Evolutionary conservation across 805 yeast genomes (phyloP).

Genomic region (Lachancea lanzarotensis): DNA sequence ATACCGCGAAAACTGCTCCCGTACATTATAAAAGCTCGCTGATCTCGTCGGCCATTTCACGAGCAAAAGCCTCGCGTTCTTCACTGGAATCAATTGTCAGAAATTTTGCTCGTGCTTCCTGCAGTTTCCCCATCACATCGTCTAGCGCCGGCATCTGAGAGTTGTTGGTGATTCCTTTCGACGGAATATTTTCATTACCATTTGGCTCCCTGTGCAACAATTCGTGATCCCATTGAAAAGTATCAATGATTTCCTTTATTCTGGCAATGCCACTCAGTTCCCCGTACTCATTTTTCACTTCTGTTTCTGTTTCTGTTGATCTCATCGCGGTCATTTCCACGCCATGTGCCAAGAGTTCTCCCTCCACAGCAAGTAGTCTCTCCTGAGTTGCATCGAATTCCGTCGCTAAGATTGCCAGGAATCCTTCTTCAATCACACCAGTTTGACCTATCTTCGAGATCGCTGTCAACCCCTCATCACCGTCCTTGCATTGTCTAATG

Average conservation of each 20-base stretch:
- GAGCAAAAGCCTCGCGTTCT: constrained; percentile 19
- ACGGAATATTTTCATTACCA: not conserved
- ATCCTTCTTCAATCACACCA: not conserved
- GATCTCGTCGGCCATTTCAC: constrained; percentile 21
- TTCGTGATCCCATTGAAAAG: constrained; percentile 39
- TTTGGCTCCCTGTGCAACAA: not conserved
- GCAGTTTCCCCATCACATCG: constrained; percentile 13
- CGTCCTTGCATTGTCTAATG: not conserved
- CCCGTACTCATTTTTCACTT: constrained; percentile 38
- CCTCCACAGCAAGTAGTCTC: not conserved
- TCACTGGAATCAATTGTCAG: constrained; percentile 7
- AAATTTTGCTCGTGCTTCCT: constrained; percentile 18
- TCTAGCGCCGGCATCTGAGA: constrained; percentile 1
- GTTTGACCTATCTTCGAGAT: not conserved
- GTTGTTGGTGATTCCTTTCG: not conserved
- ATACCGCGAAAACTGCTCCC: no score
- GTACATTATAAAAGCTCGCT: constrained; percentile 1
- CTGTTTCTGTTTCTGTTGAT: not conserved
- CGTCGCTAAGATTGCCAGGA: not conserved
- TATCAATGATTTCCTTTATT: constrained; percentile 41
- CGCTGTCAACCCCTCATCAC: not conserved
- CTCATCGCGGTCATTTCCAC: constrained; percentile 37
- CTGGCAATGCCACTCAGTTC: constrained; percentile 41
- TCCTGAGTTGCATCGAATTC: not conserved
- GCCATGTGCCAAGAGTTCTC: constrained; percentile 19